Evolutionary conservation across 495 filamentous ascomycete genomes (phyloP).

Genomic region (Lasiosphaeria ovina): DNA sequence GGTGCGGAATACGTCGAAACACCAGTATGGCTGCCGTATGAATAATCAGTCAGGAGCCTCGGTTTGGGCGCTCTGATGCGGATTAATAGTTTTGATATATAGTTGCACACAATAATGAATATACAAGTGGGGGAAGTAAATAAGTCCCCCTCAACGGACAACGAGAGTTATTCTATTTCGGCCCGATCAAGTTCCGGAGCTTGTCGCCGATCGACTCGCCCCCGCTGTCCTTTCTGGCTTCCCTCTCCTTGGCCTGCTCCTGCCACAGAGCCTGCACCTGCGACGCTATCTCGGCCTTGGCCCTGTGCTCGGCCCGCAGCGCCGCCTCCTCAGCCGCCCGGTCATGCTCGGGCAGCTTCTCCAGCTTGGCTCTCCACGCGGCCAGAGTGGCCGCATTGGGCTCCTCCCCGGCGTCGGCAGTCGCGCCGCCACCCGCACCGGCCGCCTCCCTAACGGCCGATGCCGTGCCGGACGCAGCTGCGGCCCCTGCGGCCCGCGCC

Average conservation of each 20-base stretch:
- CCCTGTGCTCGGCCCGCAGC: constrained; percentile 58
- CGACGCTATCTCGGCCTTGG: constrained; percentile 53
- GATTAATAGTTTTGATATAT: too few species aligned
- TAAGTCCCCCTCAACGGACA: too few species aligned
- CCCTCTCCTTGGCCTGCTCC: constrained; percentile 55
- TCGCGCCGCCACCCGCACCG: constrained; percentile 5
- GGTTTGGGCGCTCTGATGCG: too few species aligned
- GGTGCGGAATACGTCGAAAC: too few species aligned
- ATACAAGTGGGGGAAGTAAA: too few species aligned
- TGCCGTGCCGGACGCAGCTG: constrained; percentile 22
- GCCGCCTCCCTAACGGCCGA: constrained; percentile 31
- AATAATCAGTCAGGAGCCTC: too few species aligned
- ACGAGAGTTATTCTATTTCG: constrained; percentile 7
- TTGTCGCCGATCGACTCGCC: constrained; percentile 52
- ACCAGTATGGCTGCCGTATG: too few species aligned
- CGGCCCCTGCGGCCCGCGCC: not conserved
- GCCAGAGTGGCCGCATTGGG: constrained; percentile 20
- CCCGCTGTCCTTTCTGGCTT: constrained; percentile 58
- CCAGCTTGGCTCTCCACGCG: constrained; percentile 53
- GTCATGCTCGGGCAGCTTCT: constrained; percentile 60
- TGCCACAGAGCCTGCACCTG: constrained; percentile 55
- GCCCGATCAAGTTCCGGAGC: constrained; percentile 26
- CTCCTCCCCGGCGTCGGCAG: constrained; percentile 7
- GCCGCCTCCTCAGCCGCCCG: constrained; percentile 65
- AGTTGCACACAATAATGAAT: too few species aligned